Base-by-base conservation (phyloP, 2,329 filamentous ascomycete species). In the Dissoconium aciculare region DNA sequence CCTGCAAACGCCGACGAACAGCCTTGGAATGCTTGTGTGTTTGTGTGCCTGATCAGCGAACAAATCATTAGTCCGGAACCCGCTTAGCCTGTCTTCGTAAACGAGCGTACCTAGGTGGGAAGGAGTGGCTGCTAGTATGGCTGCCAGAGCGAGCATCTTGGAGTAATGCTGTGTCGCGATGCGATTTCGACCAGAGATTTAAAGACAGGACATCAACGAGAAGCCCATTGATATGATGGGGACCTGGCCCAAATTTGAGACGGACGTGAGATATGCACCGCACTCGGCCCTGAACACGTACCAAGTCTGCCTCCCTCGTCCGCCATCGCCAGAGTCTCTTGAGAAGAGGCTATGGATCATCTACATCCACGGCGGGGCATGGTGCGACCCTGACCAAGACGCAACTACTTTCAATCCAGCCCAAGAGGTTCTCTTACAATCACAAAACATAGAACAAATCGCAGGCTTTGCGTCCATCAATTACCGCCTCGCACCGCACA, bases 391-490 rank as follows among this genome's bases (percentile, higher is more conserved):
- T 3, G 37, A 45, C n/a, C 56, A 61, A 39, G 49, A 45, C 25
- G 47, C 53, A 2, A 21, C 42, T 17, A 50, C 49, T 39, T 47
- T 62, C 42, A 30, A 43, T 15, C 50, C 53, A 16, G 54, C 59
- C 0, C 49, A 58, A 24, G 36, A 43, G 1, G 45, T 56, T 34
- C 52, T 65, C 13, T 38, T 53, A 14, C 14, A 37, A 11, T 45
- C 44, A 5, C 35, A 28, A 3, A 33, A 45, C 5, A 29, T 39
- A 11, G 30, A 51, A 15, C 49, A 54, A 28, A 58, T 80, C 34
- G 66, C 67, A 13, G 75, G 67, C 36, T 69, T 79, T 46, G 68
- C 72, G 15, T 74, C 72, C 26, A 49, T 78, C 35, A 68, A 73
- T 52, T 78, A 78, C 60, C 65, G 71, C 21, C 67, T 78, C 29